These are phyloP conservation scores for Bruguiera parviflora DNA, from an alignment of 345 rosid species.

Conservation along the genomic window DNA sequence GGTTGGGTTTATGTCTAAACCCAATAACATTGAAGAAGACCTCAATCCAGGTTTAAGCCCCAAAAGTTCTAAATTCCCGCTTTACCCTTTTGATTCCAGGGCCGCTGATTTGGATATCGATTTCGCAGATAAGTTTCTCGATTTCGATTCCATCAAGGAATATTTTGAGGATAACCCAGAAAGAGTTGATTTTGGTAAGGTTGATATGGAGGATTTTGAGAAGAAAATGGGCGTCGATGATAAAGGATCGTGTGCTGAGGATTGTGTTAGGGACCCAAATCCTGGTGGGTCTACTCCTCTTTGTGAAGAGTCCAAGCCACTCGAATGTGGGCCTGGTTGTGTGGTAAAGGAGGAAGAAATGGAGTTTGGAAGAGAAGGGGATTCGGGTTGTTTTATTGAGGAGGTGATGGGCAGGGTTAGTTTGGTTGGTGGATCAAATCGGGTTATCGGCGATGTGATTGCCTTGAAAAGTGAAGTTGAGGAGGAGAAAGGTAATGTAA, in stretches of 20 bases:
- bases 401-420: conserved; percentile 44
- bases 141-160: conserved; percentile 53
- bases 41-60: conserved; percentile 32
- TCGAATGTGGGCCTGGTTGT: conserved; percentile 22
- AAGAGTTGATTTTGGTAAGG: conserved; percentile 28
- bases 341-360: conserved; percentile 29
- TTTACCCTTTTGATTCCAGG: conserved; percentile 33
- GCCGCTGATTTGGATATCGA: conserved; percentile 18
- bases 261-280: conserved; percentile 7
- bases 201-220: conserved; percentile 31
- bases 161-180: conserved; percentile 42
- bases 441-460: background rate
- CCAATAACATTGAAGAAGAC: conserved; percentile 26
- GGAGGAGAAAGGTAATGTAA: background rate
- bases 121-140: conserved; percentile 53
- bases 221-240: conserved; percentile 31
- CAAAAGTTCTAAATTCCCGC: conserved; percentile 24
- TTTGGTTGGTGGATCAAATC: conserved; percentile 20
- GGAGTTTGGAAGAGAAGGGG: conserved; percentile 26
- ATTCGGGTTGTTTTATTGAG: conserved; percentile 42
- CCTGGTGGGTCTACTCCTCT: conserved; percentile 15
- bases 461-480: background rate
- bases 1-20: conserved; percentile 48
- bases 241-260: conserved; percentile 20
- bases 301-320: conserved; percentile 18